These are phyloP conservation scores for Claviceps lovelessii DNA, from an alignment of 2,329 filamentous ascomycete genomes.

Conservation along the genomic window DNA sequence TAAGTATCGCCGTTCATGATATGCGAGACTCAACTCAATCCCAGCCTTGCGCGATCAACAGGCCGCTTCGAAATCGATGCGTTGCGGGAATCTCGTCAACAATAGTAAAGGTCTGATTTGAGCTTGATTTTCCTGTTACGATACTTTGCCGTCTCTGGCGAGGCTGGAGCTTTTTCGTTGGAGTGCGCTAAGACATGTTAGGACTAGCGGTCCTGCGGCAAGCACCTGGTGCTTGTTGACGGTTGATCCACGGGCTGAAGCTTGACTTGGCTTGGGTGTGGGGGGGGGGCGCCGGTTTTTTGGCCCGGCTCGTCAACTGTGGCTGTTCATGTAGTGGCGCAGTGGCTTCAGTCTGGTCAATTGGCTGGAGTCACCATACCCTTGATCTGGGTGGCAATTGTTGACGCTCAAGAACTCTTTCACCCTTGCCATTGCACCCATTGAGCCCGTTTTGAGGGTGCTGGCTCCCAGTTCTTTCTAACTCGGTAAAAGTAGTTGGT, in stretches of 20 bases:
- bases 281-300: too few relatives aligned
- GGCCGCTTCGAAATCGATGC: constrained; percentile 3
- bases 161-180: constrained; percentile 32
- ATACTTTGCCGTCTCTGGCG: constrained; percentile 12
- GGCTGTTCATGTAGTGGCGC: background rate
- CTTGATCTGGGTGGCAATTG: background rate
- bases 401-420: background rate
- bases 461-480: background rate
- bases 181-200: constrained; percentile 14
- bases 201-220: constrained; percentile 10
- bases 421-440: background rate
- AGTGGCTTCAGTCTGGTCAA: background rate
- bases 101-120: background rate
- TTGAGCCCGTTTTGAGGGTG: background rate
- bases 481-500: background rate
- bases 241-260: background rate
- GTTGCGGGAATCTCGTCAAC: background rate
- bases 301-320: background rate
- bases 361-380: background rate
- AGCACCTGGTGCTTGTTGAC: background rate
- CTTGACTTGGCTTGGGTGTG: background rate
- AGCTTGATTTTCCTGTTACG: constrained; percentile 10
- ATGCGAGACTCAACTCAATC: constrained; percentile 6
- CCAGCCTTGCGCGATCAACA: constrained; percentile 5
- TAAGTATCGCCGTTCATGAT: constrained; percentile 80